Conservation (phyloP, 306 rosid genomes). For the Lotus japonicus region DNA sequence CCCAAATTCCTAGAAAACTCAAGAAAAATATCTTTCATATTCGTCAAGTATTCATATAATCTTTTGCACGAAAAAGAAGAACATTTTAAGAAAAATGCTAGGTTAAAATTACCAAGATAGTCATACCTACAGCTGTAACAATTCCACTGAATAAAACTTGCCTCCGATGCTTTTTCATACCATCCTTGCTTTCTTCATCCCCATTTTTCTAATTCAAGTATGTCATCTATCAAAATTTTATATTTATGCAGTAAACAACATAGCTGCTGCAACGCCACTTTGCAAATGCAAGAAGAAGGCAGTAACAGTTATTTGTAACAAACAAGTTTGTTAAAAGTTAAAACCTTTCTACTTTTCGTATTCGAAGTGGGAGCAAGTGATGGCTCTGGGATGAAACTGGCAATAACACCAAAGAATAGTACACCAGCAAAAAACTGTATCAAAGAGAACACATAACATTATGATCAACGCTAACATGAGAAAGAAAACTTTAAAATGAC, state of each 20-base stretch:
- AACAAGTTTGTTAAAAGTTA: not conserved
- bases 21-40: not conserved
- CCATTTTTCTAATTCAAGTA: constrained; percentile 55
- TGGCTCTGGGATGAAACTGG: constrained; percentile 90
- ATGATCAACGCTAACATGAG: constrained; percentile 1
- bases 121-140: no score
- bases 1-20: not conserved
- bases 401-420: constrained; percentile 68
- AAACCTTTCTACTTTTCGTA: constrained; percentile 62
- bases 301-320: constrained; percentile 1
- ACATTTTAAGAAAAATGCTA: constrained; percentile 13
- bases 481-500: not conserved
- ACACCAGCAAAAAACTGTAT: constrained; percentile 92
- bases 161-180: no score
- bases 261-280: constrained; percentile 19
- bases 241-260: constrained; percentile 13
- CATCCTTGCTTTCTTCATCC: constrained; percentile 47
- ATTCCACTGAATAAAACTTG: no score
- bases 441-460: constrained; percentile 15
- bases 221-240: constrained; percentile 28
- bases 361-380: constrained; percentile 59
- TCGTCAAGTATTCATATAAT: not conserved
- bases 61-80: not conserved
- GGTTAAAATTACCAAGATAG: not conserved
- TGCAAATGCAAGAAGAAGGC: constrained; percentile 13